Evolutionary conservation across 768 basidiomycete genomes (phyloP), one percentile per base, ranked within the genome.

Genomic region (Tylopilus subfusipes): DNA sequence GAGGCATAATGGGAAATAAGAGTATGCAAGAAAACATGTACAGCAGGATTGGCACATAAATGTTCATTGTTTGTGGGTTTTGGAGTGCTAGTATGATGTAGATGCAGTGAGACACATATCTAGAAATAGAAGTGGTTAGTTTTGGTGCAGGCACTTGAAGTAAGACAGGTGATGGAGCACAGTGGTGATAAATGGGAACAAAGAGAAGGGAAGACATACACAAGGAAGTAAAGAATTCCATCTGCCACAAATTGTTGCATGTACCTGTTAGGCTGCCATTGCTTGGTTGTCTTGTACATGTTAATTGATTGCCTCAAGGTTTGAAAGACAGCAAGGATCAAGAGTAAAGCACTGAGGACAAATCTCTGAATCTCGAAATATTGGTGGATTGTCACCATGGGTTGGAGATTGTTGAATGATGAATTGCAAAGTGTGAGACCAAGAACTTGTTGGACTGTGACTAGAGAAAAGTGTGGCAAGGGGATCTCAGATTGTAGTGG

Each of bases 171-270:
- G 31, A 31, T 11, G 10, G 30, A 30, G 25, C 30, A 12, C 11
- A 30, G 16, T 34, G 33, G 14, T 11, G 2, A 27, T 19, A 4
- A 24, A 30, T 2, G 10, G 30, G 10, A 30, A 10, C 2, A 12
- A 10, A 30, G n/a, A 30, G 8, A 22, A 24, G 16, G 25, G 29
- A 19, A 33, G 34, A 50, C 51, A n/a, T 53, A 50, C 58, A 58
- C 14, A 9, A 53, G 2, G 34, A 59, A 58, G 19, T 59, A 59
- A 29, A 50, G 29, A 8, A 50, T n/a, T 13, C 52, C 56, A 18
- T 58, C 58, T 21, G 10, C 24, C 18, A 24, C n/a, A 2, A 59
- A 30, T 16, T 16, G 44, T n/a, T 50, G 31, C 25, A 55, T 38
- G 36, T 38, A 48, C 48, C 25, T 25, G 48, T 48, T 48, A 5